Conservation (phyloP, 106 monocot species). For the Alisma plantagoaquatica region DNA sequence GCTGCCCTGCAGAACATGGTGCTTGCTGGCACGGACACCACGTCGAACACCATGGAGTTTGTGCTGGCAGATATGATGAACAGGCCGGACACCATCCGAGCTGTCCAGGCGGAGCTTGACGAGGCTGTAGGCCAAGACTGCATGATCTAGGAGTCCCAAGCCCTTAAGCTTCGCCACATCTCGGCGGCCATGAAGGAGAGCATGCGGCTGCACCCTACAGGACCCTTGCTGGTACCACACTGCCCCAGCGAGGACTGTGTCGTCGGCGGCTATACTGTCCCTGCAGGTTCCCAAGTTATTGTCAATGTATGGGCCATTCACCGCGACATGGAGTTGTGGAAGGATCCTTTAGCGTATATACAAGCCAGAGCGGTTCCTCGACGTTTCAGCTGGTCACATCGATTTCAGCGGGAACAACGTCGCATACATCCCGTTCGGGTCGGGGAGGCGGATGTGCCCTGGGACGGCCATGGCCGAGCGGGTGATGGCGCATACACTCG, state of each 20-base stretch:
- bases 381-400: too few relatives aligned
- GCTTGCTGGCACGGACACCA: constrained; percentile 12
- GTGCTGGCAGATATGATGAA: constrained; percentile 12
- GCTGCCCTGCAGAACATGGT: constrained; percentile 7
- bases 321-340: constrained; percentile 9
- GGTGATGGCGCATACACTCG: constrained; percentile 5
- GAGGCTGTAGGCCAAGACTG: constrained; percentile 2
- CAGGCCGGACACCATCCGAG: constrained; percentile 5
- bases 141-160: constrained; percentile 10
- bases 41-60: constrained; percentile 8
- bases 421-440: constrained; percentile 21
- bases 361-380: constrained; percentile 16
- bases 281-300: constrained; percentile 1
- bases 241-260: constrained; percentile 7
- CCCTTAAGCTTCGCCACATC: constrained; percentile 4
- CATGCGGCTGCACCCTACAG: constrained; percentile 8
- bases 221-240: constrained; percentile 12
- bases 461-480: constrained; percentile 15
- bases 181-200: constrained; percentile 9
- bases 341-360: constrained; percentile 14
- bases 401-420: constrained; percentile 9
- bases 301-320: constrained; percentile 22
- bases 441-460: too few relatives aligned
- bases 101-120: constrained; percentile 5
- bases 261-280: constrained; percentile 6